phyloP scores from a whole-genome alignment of 345 rosid genomes.

The Barbarea vulgaris region DNA sequence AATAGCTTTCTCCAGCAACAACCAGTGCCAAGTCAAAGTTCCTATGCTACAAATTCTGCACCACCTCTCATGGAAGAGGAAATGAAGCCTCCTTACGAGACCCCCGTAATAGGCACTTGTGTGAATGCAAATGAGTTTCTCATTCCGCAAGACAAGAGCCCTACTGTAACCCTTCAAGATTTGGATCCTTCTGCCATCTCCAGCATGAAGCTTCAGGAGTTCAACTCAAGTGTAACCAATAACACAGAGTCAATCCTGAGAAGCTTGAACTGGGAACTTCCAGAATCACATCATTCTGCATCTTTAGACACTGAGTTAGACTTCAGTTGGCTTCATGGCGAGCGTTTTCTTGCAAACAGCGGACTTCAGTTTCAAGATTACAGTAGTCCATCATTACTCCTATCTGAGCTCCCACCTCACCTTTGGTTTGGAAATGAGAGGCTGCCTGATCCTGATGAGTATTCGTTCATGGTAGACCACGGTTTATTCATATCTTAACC shows the following conservation, averaged over 20 bases:
- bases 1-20: slow-evolving; percentile 50
- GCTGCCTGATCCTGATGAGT: slow-evolving; percentile 61
- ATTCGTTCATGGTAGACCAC: slow-evolving; percentile 52
- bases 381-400: slow-evolving; percentile 33
- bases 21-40: slow-evolving; percentile 42
- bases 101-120: slow-evolving; percentile 40
- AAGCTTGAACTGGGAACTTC: slow-evolving; percentile 47
- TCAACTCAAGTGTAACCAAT: slow-evolving; percentile 43
- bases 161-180: slow-evolving; percentile 31
- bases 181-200: slow-evolving; percentile 36
- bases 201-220: slow-evolving; percentile 44
- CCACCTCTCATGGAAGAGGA: slow-evolving; percentile 39
- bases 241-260: slow-evolving; percentile 45
- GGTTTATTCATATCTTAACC: slow-evolving; percentile 70
- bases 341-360: slow-evolving; percentile 49
- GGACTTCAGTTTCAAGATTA: slow-evolving; percentile 55
- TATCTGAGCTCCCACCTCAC: slow-evolving; percentile 56
- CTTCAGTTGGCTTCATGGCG: slow-evolving; percentile 56
- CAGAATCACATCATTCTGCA: slow-evolving; percentile 39
- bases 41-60: slow-evolving; percentile 33
- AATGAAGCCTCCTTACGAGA: slow-evolving; percentile 46
- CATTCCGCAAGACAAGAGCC: slow-evolving; percentile 41
- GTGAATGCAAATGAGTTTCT: slow-evolving; percentile 33
- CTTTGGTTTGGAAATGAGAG: slow-evolving; percentile 65
- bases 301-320: slow-evolving; percentile 50